Base-by-base conservation (phyloP, 108 stramenopile species). In the Nitzschia sp. region DNA sequence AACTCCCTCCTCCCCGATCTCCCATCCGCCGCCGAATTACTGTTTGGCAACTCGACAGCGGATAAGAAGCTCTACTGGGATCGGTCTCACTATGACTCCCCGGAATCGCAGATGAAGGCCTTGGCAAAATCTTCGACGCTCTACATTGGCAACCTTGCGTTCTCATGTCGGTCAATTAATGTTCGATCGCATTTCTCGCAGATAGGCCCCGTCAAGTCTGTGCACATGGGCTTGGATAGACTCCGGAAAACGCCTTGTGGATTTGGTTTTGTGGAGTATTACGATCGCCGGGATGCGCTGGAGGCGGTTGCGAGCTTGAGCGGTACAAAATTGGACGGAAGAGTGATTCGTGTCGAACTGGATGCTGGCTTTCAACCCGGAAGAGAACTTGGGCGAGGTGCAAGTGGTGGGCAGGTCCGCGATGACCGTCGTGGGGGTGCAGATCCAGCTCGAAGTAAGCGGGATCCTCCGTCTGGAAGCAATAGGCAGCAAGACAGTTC, bases 61-160 rank as follows among this genome's bases (percentile, higher is more conserved):
- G 85, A 89, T 11, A 86, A 85, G 46, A 84, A 87, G 56, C 64
- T 95, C 15, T 95, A 95, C 64, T 95, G 91, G 91, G 94, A 92
- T 72, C 79, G 93, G 13, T 87, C 93, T 6, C 86, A 92, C 61
- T 95, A 92, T 57, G 77, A 80, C 51, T 74, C 76, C 24, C 86
- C 88, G 11, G 91, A 84, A 56, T 58, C 82, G 32, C 93, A 95
- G 69, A 85, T 89, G 51, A 64, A 71, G 49, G 94, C 89, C 25
- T 80, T 95, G 18, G 72, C 71, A 0, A 72, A 66, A 48, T 85
- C 88, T 15, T 71, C 74, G 2, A 96, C 96, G 11, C 66, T 99
- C 18, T 99, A 99, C 78, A 80, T 99, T 9, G 98, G 98, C 24
- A 99, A 99, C 81, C 66, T 99, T 45, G 88, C 95, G 42, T 99